Evolutionary conservation across 805 yeast genomes (phyloP).

Genomic region (Hyphopichia homilentoma): DNA sequence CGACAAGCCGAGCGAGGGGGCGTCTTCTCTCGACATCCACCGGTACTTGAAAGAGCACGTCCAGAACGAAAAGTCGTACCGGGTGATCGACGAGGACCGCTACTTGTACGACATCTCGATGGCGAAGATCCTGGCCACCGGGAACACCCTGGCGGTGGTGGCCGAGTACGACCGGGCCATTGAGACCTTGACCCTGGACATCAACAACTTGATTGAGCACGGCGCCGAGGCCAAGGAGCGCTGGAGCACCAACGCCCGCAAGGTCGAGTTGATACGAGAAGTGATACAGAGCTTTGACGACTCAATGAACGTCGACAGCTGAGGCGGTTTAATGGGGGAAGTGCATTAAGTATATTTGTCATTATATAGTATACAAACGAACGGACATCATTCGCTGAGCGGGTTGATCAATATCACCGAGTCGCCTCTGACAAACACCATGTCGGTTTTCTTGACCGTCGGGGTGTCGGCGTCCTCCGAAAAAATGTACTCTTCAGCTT

Average conservation of each 20-base stretch:
- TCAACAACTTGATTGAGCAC: conserved; percentile 25
- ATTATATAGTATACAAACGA: neutral
- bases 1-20: conserved; percentile 2
- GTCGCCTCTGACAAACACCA: conserved; percentile 98
- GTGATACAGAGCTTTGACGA: conserved; percentile 10
- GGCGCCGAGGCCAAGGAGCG: conserved; percentile 29
- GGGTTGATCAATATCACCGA: conserved; percentile 80
- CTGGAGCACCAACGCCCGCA: conserved; percentile 33
- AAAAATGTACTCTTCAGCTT: conserved; percentile 82
- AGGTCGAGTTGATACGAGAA: conserved; percentile 24
- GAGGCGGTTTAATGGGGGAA: no score
- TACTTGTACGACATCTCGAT: conserved; percentile 21
- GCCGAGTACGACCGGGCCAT: conserved; percentile 33
- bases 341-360: neutral
- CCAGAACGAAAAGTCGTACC: conserved; percentile 17
- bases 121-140: conserved; percentile 16
- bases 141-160: conserved; percentile 11
- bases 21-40: conserved; percentile 8
- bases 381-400: conserved; percentile 14
- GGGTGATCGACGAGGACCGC: conserved; percentile 13
- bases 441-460: conserved; percentile 62
- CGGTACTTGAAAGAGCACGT: conserved; percentile 18
- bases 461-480: conserved; percentile 42
- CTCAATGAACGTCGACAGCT: conserved; percentile 1
- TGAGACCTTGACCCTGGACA: conserved; percentile 17